Evolutionary conservation across 2,329 filamentous ascomycete species (phyloP), one percentile per base, ranked within the genome.

Genomic region (Stachybotrys chlorohalonatus): DNA sequence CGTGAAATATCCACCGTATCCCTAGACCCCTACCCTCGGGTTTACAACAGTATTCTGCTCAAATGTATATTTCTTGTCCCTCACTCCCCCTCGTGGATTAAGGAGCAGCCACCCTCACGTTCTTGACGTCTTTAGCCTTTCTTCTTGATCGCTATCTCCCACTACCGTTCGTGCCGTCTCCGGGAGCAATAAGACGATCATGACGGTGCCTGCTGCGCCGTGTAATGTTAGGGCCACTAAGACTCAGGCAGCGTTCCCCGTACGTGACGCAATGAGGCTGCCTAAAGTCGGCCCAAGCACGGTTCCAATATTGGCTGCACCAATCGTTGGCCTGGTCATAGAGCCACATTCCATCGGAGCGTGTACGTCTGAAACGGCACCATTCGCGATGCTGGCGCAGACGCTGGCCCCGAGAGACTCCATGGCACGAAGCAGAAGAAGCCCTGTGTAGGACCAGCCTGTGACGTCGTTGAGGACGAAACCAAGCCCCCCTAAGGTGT

Each of bases 341-440:
- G 47, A 32, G 15, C 53, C 53, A 13, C 47, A 31, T 46, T 54
- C 53, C 16, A 13, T 39, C 11, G 42, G 53, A 15, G 46, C 5
- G 39, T 47, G 51, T 5, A 54, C 53, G 24, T 54, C 53, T 13
- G 53, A 48, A 31, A 54, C 39, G 13, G 51, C 53, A 3, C 53
- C 53, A 31, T 51, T 51, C 5, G 47, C 31, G 17, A 54, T 51
- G 3, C 30, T 48, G 24, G 49, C 49, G n/a, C 47, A 48, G 9
- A 48, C 53, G 31, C 53, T 54, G 17, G 53, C 53, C 2, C 53
- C 53, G 2, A 54, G 42, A 31, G 47, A 32, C 31, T 54, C 31
- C 11, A 54, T 6, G 16, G 53, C 53, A 11, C 53, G 47, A 1
- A 54, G 31, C 2, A 51, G 6, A 4, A 54, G 49, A 6, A 51